Evolutionary conservation across 1,284 basidiomycete species (phyloP).

Genomic region (Rhodofomes roseus): DNA sequence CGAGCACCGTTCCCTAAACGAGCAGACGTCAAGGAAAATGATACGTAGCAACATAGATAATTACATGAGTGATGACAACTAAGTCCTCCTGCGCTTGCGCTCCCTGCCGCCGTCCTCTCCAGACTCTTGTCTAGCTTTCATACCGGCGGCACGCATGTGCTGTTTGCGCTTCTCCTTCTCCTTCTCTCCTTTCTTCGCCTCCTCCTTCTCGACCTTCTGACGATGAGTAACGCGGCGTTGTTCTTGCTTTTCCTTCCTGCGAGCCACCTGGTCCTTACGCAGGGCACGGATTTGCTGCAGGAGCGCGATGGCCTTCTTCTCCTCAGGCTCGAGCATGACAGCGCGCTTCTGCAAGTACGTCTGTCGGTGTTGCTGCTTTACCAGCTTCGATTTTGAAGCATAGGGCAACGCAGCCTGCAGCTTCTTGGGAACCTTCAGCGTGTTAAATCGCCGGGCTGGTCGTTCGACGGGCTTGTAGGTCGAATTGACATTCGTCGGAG

Average conservation of each 20-base stretch:
- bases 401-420: slow-evolving; percentile 89
- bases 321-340: slow-evolving; percentile 92
- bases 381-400: slow-evolving; percentile 87
- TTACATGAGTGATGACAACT: background rate
- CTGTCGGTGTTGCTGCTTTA: slow-evolving; percentile 67
- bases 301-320: slow-evolving; percentile 89
- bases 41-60: no score
- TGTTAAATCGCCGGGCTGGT: slow-evolving; percentile 84
- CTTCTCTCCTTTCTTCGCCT: slow-evolving; percentile 64
- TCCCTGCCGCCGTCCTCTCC: slow-evolving; percentile 54
- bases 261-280: slow-evolving; percentile 80
- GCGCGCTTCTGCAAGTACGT: slow-evolving; percentile 93
- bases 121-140: slow-evolving; percentile 65
- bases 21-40: no score
- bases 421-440: slow-evolving; percentile 85
- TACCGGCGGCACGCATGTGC: slow-evolving; percentile 69
- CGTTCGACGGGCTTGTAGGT: slow-evolving; percentile 86
- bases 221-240: slow-evolving; percentile 60
- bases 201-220: slow-evolving; percentile 73
- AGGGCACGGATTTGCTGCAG: slow-evolving; percentile 94
- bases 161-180: slow-evolving; percentile 80
- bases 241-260: slow-evolving; percentile 81
- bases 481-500: slow-evolving; percentile 82
- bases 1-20: no score
- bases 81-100: slow-evolving; percentile 40